Percentiles rank a stretch among this genome's conserved stretches.
phyloP scores from a whole-genome alignment of 345 rosid species.

The Euphorbia lathyris region DNA sequence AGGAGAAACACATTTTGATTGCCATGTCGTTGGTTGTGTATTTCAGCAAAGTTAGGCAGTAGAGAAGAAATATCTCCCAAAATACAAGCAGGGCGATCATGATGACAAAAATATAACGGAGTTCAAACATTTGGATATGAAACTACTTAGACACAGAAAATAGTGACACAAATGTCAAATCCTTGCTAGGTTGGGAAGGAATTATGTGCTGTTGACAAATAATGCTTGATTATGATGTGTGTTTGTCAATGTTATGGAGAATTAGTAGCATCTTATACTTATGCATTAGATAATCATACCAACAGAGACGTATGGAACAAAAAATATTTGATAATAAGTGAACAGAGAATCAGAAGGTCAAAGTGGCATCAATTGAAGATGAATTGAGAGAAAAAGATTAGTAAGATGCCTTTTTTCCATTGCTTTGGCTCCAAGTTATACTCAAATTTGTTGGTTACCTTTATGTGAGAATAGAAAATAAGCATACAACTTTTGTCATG shows the following conservation, averaged over 20 bases:
- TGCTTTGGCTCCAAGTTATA: background rate
- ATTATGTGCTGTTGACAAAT: background rate
- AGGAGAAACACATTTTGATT: background rate
- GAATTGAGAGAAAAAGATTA: background rate
- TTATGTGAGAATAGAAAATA: background rate
- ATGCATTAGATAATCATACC: background rate
- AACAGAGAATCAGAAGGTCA: background rate
- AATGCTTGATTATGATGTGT: background rate
- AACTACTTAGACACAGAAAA: background rate
- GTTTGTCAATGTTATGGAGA: background rate
- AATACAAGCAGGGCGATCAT: background rate
- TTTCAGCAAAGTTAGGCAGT: background rate
- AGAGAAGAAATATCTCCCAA: background rate
- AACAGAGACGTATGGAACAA: background rate
- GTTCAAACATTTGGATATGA: background rate
- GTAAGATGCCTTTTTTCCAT: background rate
- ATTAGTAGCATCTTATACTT: background rate
- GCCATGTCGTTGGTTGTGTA: background rate
- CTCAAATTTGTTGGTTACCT: background rate
- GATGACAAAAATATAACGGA: background rate
- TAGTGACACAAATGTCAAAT: too few relatives aligned
- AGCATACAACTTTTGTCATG: background rate
- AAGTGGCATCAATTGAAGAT: background rate
- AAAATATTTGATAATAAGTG: background rate
- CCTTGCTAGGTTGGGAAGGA: background rate